Conservation (phyloP, 768 basidiomycete genomes). For the Suillus occidentalis region DNA sequence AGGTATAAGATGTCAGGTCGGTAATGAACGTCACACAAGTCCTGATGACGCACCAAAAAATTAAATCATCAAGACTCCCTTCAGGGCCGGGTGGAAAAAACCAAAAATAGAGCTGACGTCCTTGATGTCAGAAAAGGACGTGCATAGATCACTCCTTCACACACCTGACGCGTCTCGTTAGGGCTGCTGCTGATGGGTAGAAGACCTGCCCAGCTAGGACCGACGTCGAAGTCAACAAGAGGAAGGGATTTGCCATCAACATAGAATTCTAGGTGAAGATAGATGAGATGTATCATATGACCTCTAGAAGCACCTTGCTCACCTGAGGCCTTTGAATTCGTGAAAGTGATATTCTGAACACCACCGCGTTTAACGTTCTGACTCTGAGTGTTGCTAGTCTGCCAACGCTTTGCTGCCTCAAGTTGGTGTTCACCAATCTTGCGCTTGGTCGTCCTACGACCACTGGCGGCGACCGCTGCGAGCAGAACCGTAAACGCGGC, state of each 20-base stretch:
- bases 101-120: constrained; percentile 68
- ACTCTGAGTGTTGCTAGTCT: constrained; percentile 5
- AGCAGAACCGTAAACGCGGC: constrained; percentile 13
- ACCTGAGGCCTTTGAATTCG: constrained; percentile 67
- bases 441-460: constrained; percentile 35
- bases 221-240: constrained; percentile 69
- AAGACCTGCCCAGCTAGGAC: constrained; percentile 74
- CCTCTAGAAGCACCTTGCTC: not conserved
- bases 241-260: constrained; percentile 70
- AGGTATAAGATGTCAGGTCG: not conserved
- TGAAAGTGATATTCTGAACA: constrained; percentile 69
- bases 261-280: constrained; percentile 52
- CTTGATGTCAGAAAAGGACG: not conserved
- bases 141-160: not conserved
- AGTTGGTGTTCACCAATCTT: constrained; percentile 46
- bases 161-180: constrained; percentile 68
- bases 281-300: not conserved
- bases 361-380: constrained; percentile 9
- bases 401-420: constrained; percentile 48
- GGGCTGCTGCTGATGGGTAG: constrained; percentile 61
- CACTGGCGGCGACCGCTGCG: constrained; percentile 5
- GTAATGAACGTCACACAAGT: no score
- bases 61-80: constrained; percentile 69
- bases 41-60: constrained; percentile 58
- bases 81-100: constrained; percentile 77